These are phyloP conservation scores for Logfia minima DNA, from an alignment of 129 eudicot species.

Conservation along the genomic window DNA sequence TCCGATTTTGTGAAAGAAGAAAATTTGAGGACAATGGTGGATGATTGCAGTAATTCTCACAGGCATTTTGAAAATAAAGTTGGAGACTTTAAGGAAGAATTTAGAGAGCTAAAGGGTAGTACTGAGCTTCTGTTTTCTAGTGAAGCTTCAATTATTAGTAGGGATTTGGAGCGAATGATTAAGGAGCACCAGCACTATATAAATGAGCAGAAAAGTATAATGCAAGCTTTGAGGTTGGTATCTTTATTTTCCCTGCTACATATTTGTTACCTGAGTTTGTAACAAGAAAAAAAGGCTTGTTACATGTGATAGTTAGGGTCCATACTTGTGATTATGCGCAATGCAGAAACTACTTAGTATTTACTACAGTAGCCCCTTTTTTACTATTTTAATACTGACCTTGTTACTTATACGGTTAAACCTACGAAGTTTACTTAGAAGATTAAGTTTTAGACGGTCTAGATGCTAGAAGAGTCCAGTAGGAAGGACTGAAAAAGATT, in stretches of 20 bases:
- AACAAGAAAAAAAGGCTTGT: background rate
- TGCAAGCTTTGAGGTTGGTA: constrained; percentile 81
- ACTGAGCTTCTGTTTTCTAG: constrained; percentile 67
- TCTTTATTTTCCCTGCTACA: constrained; percentile 11
- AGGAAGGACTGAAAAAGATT: background rate
- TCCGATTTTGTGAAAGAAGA: constrained; percentile 86
- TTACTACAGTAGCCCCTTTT: background rate
- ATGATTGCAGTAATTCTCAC: constrained; percentile 76
- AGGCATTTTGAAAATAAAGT: constrained; percentile 89
- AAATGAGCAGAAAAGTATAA: constrained; percentile 77
- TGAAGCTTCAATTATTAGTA: constrained; percentile 56
- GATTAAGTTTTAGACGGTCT: background rate
- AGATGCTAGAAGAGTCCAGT: background rate
- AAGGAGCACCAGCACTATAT: constrained; percentile 63
- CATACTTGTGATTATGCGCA: background rate
- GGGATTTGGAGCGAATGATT: constrained; percentile 59
- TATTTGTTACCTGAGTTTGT: background rate
- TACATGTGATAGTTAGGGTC: background rate
- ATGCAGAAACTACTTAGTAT: background rate
- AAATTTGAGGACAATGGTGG: constrained; percentile 63
- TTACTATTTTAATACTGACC: background rate
- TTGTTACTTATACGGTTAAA: background rate
- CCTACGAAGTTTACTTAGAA: too few species aligned
- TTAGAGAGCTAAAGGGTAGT: constrained; percentile 70
- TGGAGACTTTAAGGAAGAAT: constrained; percentile 80